Conservation (phyloP, 345 rosid species). For the Erucastrum elatum region DNA sequence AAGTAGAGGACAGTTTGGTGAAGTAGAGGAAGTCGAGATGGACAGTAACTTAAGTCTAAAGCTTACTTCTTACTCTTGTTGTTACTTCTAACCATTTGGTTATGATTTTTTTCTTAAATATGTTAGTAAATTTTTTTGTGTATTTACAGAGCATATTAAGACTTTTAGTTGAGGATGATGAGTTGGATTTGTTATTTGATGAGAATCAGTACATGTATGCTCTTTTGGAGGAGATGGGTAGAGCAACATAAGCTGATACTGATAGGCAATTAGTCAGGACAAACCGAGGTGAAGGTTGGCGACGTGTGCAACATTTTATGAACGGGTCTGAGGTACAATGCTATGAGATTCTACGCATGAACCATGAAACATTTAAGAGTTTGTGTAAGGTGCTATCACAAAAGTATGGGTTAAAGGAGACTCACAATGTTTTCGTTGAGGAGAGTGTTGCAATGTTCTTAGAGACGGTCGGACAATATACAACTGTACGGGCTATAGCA, state of each 20-base stretch:
- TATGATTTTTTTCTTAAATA: too few relatives aligned
- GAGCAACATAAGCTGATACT: not conserved
- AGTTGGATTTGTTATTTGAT: too few relatives aligned
- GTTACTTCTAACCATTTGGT: too few relatives aligned
- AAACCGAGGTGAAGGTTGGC: not conserved
- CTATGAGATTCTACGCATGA: not conserved
- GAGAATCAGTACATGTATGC: not conserved
- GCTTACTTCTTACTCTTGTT: too few relatives aligned
- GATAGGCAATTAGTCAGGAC: not conserved
- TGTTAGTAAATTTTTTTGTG: too few relatives aligned
- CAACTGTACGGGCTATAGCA: not conserved
- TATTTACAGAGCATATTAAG: too few relatives aligned
- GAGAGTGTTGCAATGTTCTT: slow-evolving; percentile 7
- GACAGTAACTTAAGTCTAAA: not conserved
- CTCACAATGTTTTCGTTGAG: not conserved
- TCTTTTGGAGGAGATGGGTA: not conserved
- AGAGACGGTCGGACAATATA: slow-evolving; percentile 2
- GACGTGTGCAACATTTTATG: not conserved
- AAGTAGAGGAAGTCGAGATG: not conserved
- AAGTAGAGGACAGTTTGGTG: not conserved
- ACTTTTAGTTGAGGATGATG: too few relatives aligned
- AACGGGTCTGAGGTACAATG: not conserved
- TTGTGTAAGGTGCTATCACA: not conserved
- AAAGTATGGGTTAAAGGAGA: not conserved
- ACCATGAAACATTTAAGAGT: not conserved